Conservation (phyloP, 352 stramenopile species). For the Pythium brassicae region DNA sequence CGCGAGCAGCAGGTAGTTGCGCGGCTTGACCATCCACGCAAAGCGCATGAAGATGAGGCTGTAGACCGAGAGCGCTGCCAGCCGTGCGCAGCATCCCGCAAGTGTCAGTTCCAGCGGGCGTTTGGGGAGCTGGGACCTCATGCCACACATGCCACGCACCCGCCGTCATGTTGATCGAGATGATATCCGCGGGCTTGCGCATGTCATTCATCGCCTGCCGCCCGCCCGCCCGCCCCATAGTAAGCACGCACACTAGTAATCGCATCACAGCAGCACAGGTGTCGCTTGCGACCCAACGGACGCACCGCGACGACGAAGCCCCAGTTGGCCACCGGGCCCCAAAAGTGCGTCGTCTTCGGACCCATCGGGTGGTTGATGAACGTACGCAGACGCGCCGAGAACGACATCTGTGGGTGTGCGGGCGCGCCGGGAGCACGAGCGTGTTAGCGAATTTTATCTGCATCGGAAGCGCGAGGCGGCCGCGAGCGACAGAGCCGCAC, state of each 20-base stretch:
- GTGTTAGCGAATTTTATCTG: background rate
- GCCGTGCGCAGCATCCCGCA: too few species aligned
- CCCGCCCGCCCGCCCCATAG: background rate
- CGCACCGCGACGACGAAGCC: constrained; percentile 80
- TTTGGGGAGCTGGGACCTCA: too few species aligned
- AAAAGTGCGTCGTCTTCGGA: constrained; percentile 87
- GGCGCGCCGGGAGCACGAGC: background rate
- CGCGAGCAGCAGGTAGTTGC: constrained; percentile 82
- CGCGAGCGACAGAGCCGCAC: background rate
- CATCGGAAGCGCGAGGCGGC: background rate
- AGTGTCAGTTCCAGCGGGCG: too few species aligned
- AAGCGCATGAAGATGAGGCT: constrained; percentile 89
- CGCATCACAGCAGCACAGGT: background rate
- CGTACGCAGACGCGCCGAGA: constrained; percentile 42
- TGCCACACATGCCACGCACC: constrained; percentile 20
- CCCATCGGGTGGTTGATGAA: constrained; percentile 82
- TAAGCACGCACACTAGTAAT: too few species aligned
- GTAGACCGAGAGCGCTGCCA: constrained; percentile 83
- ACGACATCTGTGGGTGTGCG: constrained; percentile 11
- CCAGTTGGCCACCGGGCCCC: constrained; percentile 86
- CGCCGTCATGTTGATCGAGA: constrained; percentile 86
- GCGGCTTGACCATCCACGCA: constrained; percentile 84
- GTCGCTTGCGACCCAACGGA: constrained; percentile 3
- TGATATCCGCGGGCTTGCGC: constrained; percentile 50
- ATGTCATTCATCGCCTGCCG: constrained; percentile 50